Percentiles rank a stretch among this genome's conserved stretches.
Evolutionary conservation across 129 eudicot species (phyloP).

Genomic region (Lactuca sativa): DNA sequence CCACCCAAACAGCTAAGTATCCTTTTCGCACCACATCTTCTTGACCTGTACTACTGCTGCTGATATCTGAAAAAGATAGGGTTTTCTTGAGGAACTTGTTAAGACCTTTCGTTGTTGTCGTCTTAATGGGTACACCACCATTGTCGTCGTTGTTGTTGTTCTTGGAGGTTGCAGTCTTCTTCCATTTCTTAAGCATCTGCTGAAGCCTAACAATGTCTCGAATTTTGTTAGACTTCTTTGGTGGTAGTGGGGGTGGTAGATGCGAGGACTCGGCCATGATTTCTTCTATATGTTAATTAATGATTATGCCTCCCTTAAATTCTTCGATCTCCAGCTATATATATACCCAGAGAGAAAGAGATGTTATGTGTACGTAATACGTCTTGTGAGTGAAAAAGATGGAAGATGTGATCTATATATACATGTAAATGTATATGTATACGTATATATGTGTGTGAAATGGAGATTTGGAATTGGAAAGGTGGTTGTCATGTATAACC

Average conservation of each 20-base stretch:
- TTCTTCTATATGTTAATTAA: background rate
- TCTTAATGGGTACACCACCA: background rate
- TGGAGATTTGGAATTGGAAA: constrained; percentile 16
- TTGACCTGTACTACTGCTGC: background rate
- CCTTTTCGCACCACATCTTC: constrained; percentile 66
- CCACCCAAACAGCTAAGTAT: constrained; percentile 76
- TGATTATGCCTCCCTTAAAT: background rate
- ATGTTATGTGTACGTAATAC: background rate
- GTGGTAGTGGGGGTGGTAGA: constrained; percentile 18
- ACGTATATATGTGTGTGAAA: constrained; percentile 5
- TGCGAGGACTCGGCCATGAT: constrained; percentile 20
- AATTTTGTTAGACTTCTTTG: constrained; percentile 86
- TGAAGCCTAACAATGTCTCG: constrained; percentile 92
- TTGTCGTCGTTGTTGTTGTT: constrained; percentile 24
- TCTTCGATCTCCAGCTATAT: background rate
- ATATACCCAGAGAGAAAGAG: constrained; percentile 4
- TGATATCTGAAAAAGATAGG: constrained; percentile 64
- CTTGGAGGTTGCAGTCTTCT: constrained; percentile 50
- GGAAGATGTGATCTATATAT: constrained; percentile 3
- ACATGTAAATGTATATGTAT: background rate
- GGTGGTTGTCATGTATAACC: constrained; percentile 32
- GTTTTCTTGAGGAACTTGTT: constrained; percentile 86
- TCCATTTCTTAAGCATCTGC: constrained; percentile 92
- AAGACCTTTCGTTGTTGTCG: constrained; percentile 37
- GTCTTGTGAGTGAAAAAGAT: constrained; percentile 13